Percentiles rank a stretch among this genome's conserved stretches.
These are phyloP conservation scores for Microsporum canis DNA, from an alignment of 2,329 filamentous ascomycete species.

Conservation along the genomic window DNA sequence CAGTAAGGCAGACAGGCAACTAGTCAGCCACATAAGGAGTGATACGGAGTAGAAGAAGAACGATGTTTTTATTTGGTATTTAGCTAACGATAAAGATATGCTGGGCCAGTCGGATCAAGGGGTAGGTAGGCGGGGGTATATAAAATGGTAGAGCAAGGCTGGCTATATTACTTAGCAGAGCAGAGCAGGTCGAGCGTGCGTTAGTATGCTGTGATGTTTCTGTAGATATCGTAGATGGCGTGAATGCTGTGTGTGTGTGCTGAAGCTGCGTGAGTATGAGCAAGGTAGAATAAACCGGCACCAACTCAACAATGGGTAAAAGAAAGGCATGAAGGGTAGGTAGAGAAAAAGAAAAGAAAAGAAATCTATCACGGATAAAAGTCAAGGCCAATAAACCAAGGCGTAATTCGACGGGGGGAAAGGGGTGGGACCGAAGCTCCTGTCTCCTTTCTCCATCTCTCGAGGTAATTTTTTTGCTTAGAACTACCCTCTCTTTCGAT, in stretches of 20 bases:
- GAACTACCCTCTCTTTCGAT: not conserved
- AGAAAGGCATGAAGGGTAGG: not conserved
- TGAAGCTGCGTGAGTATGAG: not conserved
- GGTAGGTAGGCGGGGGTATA: not conserved
- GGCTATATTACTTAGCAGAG: constrained; percentile 1
- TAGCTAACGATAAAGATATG: not conserved
- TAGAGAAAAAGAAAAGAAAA: not conserved
- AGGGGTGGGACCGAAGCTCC: not conserved
- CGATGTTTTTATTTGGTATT: not conserved
- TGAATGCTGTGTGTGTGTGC: not conserved
- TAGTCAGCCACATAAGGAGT: not conserved
- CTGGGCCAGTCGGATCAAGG: not conserved
- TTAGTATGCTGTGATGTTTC: not conserved
- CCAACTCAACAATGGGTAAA: not conserved
- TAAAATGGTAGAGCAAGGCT: not conserved
- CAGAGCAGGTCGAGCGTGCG: not conserved
- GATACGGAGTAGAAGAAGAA: not conserved
- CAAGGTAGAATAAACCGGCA: not conserved
- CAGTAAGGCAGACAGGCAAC: not conserved
- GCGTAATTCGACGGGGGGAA: not conserved
- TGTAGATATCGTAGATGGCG: constrained; percentile 1
- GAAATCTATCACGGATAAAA: not conserved
- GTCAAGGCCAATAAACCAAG: not conserved
- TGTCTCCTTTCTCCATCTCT: not conserved
- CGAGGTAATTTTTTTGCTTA: not conserved